A percentile compares a stretch with the other conserved stretches of the same genome.
Evolutionary conservation across 768 basidiomycete species (phyloP).

Genomic region (Mycena leptocephala): DNA sequence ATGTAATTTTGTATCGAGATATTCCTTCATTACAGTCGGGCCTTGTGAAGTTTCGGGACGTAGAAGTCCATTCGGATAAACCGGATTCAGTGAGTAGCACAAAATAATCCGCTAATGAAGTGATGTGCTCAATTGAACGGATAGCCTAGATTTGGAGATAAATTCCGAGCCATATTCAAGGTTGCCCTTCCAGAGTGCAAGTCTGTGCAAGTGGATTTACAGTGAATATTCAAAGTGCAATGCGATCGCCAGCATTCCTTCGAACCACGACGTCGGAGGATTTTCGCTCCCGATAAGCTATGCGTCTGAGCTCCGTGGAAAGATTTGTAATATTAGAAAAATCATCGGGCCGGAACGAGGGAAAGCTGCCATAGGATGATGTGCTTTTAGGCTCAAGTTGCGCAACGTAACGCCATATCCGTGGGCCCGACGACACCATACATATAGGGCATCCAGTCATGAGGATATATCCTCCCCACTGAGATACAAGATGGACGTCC

Average conservation of each 20-base stretch:
- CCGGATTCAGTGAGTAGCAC: too few species aligned
- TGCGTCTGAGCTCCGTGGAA: neutral
- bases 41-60: too few species aligned
- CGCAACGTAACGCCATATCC: neutral
- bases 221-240: too few species aligned
- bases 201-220: too few species aligned
- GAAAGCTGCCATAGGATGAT: slow-evolving; percentile 4
- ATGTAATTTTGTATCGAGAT: too few species aligned
- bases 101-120: too few species aligned
- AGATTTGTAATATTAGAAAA: neutral
- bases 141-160: too few species aligned
- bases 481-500: neutral
- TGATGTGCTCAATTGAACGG: too few species aligned
- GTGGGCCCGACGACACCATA: neutral
- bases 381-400: slow-evolving; percentile 28
- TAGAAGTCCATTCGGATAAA: too few species aligned
- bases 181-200: too few species aligned
- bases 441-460: neutral
- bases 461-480: neutral
- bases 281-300: neutral
- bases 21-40: too few species aligned
- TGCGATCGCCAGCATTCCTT: neutral
- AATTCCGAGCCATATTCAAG: too few species aligned
- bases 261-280: neutral
- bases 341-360: slow-evolving; percentile 12